Base-by-base conservation (phyloP, 768 basidiomycete species). In the Lentinula detonsa region DNA sequence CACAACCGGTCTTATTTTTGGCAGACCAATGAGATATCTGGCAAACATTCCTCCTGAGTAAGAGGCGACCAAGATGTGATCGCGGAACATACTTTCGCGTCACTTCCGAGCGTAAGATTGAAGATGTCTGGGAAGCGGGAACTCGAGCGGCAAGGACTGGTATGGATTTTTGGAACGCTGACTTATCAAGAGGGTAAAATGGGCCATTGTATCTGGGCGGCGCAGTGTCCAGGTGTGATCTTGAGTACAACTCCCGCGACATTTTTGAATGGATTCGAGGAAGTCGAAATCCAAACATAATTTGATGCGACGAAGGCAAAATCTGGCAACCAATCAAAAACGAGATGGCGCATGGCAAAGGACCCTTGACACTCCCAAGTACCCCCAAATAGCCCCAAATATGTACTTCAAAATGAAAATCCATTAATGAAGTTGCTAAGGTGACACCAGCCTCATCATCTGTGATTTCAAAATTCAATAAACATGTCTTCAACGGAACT, bases 121-220 rank as follows among this genome's bases (percentile, higher is more conserved):
- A 67, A 1, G 82, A 79, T 0, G 87, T 82, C 67, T 82, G 81
- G 9, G 72, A 71, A 8, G 86, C 81, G 45, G 82, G 77, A 11
- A 92, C 79, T 23, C 85, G 81, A 21, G 81, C 85, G 23, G 87
- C 90, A 35, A 95, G 76, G 9, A 94, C 80, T 6, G 84, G 77
- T 7, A 95, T 66, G 0, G 81, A 77, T 71, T 84, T 87, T 28
- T 70, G 79, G 69, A 97, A 97, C 6, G 76, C 81, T 63, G 71
- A 67, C 62, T 80, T 82, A 73, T 93, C 85, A n/a, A 93, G 71
- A 46, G 71, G 70, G 34, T 79, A 75, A 54, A 72, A 73, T 69
- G 83, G 80, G 62, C 81, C 82, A 49, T 76, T 76, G 60, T 83
- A 82, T 23, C 75, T 53, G 3, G 86, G 85, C 9, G 81, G 80